phyloP scores from a whole-genome alignment of 495 filamentous ascomycete species.

The Aspergillus haitiensis region DNA sequence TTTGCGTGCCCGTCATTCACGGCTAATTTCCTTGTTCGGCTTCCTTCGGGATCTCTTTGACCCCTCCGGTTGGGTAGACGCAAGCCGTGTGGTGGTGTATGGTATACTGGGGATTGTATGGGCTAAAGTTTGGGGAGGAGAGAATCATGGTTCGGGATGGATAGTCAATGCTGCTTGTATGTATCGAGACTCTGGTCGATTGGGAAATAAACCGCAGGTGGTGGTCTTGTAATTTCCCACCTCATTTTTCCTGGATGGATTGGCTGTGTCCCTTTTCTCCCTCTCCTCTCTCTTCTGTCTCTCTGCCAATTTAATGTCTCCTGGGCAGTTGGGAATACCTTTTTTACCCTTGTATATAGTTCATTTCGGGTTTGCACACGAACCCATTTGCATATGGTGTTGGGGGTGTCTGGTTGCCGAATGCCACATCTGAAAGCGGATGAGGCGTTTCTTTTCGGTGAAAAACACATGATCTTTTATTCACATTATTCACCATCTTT shows the following conservation, averaged over 20 bases:
- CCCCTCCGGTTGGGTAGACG: conserved; percentile 60
- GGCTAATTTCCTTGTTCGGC: conserved; percentile 36
- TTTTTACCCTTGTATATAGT: no score
- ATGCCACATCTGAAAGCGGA: no score
- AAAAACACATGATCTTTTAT: no score
- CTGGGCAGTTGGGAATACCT: no score
- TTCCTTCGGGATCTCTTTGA: conserved; percentile 55
- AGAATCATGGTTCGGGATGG: conserved; percentile 51
- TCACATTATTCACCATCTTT: no score
- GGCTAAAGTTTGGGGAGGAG: conserved; percentile 68
- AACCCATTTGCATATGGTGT: no score
- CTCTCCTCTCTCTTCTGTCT: no score
- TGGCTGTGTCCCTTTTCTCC: no score
- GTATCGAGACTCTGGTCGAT: conserved; percentile 62
- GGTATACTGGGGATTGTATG: conserved; percentile 67
- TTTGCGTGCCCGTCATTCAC: conserved; percentile 27
- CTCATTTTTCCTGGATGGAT: no score
- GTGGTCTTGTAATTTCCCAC: conserved; percentile 38
- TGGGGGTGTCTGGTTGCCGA: no score
- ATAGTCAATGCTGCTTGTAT: conserved; percentile 80
- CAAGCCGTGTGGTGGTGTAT: conserved; percentile 57
- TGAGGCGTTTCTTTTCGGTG: no score
- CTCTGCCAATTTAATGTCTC: neutral
- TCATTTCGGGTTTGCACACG: no score
- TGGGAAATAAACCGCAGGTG: conserved; percentile 65